phyloP scores from a whole-genome alignment of 257 asterid species.

The Plantago elongata region DNA sequence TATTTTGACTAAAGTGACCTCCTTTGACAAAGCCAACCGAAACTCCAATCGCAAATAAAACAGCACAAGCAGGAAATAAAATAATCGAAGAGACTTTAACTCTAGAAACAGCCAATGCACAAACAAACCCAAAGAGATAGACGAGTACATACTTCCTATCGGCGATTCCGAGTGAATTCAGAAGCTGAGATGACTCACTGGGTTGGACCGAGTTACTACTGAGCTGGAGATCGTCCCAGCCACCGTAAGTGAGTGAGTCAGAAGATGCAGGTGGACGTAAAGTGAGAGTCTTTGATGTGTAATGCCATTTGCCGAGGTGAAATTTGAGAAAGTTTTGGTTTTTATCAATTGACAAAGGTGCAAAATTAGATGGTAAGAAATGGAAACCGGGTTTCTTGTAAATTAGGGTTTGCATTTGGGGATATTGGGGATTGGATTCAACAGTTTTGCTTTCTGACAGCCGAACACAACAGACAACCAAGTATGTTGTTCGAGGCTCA shows the following conservation, averaged over 20 bases:
- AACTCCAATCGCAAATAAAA: conserved; percentile 74
- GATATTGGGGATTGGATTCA: background rate
- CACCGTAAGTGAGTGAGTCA: conserved; percentile 47
- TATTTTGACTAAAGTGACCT: conserved; percentile 43
- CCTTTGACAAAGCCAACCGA: conserved; percentile 67
- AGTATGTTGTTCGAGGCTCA: too few relatives aligned
- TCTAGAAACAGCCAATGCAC: conserved; percentile 81
- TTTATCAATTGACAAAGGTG: conserved; percentile 17
- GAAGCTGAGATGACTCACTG: conserved; percentile 56
- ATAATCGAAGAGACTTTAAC: conserved; percentile 62
- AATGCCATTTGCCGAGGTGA: conserved; percentile 21
- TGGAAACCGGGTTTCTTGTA: conserved; percentile 29
- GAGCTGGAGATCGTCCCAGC: conserved; percentile 67
- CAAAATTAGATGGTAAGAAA: conserved; percentile 17
- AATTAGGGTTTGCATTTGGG: conserved; percentile 49
- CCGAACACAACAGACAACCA: too few relatives aligned
- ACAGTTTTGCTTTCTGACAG: too few relatives aligned
- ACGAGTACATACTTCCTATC: conserved; percentile 66
- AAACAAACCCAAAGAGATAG: conserved; percentile 71
- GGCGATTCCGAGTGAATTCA: conserved; percentile 55
- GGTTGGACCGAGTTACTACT: conserved; percentile 32
- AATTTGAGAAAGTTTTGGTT: conserved; percentile 26
- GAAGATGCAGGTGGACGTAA: conserved; percentile 40
- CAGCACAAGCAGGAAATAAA: conserved; percentile 73
- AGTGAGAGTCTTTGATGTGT: conserved; percentile 24